These are phyloP conservation scores for Fusarium buharicum DNA, from an alignment of 2,329 filamentous ascomycete genomes.

Conservation along the genomic window DNA sequence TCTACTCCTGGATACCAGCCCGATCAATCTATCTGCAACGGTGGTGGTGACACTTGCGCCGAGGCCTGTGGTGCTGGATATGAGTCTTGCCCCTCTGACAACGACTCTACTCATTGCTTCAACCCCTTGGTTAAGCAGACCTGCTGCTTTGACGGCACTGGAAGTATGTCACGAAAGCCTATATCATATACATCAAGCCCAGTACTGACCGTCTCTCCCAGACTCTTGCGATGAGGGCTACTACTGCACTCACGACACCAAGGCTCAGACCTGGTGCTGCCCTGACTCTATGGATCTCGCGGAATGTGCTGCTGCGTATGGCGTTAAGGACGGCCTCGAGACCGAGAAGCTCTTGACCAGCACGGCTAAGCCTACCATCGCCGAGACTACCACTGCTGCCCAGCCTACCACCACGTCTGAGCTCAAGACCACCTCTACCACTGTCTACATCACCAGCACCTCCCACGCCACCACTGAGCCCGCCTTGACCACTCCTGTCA, in stretches of 20 bases:
- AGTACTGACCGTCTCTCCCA: conserved; percentile 44
- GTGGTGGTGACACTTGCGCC: conserved; percentile 61
- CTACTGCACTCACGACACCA: conserved; percentile 68
- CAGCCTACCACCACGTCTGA: conserved; percentile 37
- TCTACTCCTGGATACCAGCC: conserved; percentile 61
- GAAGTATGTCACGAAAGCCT: conserved; percentile 61
- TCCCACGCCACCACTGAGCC: conserved; percentile 28
- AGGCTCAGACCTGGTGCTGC: conserved; percentile 68
- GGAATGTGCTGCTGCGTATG: conserved; percentile 64
- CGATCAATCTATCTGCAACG: conserved; percentile 58
- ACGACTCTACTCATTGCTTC: conserved; percentile 67
- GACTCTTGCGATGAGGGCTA: conserved; percentile 70
- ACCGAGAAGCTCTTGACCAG: conserved; percentile 48
- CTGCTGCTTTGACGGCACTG: conserved; percentile 67
- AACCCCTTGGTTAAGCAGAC: conserved; percentile 61
- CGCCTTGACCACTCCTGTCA: conserved; percentile 44
- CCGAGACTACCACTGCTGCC: conserved; percentile 26
- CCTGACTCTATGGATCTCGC: conserved; percentile 64
- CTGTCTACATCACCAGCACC: conserved; percentile 42
- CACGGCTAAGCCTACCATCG: conserved; percentile 31
- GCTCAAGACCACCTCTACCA: conserved; percentile 43
- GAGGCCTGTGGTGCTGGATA: conserved; percentile 65
- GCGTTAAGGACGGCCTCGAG: conserved; percentile 59
- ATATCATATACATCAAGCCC: background rate
- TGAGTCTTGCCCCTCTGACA: conserved; percentile 60